Conservation (phyloP, 2,329 filamentous ascomycete genomes). For the Fusarium newnesense region DNA sequence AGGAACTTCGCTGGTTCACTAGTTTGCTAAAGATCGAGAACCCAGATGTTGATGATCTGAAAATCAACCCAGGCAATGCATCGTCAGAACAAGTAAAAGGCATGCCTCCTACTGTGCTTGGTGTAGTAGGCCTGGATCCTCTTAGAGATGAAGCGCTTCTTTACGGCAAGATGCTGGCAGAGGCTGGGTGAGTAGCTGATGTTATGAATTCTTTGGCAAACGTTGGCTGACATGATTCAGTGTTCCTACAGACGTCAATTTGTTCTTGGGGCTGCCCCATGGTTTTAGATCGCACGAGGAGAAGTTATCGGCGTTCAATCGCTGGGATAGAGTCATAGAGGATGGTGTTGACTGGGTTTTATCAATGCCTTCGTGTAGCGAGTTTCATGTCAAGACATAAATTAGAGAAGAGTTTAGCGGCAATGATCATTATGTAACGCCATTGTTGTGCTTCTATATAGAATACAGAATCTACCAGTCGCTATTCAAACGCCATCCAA, state of each 20-base stretch:
- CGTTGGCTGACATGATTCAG: neutral
- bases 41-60: neutral
- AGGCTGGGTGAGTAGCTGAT: neutral
- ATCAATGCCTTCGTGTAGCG: neutral
- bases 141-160: neutral
- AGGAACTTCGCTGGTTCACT: conserved; percentile 4
- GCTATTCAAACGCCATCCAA: neutral
- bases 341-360: neutral
- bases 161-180: neutral
- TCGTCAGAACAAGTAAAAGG: neutral
- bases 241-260: neutral
- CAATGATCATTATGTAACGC: no score
- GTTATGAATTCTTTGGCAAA: fast-evolving
- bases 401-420: neutral
- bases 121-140: neutral
- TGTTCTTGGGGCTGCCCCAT: neutral
- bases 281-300: conserved; percentile 7
- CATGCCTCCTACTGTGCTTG: neutral
- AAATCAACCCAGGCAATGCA: neutral
- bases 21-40: neutral
- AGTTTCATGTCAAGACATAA: neutral
- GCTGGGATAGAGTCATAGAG: conserved; percentile 1
- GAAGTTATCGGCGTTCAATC: neutral
- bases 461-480: fast-evolving
- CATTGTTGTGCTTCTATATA: no score